phyloP scores from a whole-genome alignment of 1,284 basidiomycete species.

The Quambalaria eucalypti region DNA sequence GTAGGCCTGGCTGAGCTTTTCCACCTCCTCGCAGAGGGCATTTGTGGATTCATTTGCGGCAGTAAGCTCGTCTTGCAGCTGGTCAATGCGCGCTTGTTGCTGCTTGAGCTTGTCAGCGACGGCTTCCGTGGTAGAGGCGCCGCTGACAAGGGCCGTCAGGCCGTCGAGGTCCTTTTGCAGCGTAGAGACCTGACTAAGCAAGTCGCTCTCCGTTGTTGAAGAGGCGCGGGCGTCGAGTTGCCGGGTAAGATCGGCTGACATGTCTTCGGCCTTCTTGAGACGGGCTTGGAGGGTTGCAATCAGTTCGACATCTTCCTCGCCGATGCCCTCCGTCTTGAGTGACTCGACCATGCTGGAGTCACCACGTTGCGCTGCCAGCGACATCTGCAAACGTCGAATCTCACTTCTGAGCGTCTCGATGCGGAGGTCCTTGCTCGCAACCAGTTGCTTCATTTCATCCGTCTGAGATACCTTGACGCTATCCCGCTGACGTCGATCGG shows the following conservation, averaged over 20 bases:
- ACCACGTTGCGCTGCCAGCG: slow-evolving; percentile 65
- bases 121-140: background rate
- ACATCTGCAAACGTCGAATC: slow-evolving; percentile 64
- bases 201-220: slow-evolving; percentile 7
- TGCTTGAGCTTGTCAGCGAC: background rate
- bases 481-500: slow-evolving; percentile 36
- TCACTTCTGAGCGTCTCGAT: slow-evolving; percentile 67
- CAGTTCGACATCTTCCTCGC: slow-evolving; percentile 6
- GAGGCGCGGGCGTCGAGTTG: slow-evolving; percentile 12
- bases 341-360: slow-evolving; percentile 66
- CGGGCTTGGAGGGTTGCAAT: slow-evolving; percentile 5
- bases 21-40: slow-evolving; percentile 66
- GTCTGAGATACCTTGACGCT: slow-evolving; percentile 35
- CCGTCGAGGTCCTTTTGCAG: slow-evolving; percentile 8
- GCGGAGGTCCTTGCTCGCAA: slow-evolving; percentile 57
- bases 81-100: slow-evolving; percentile 1
- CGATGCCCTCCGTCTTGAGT: slow-evolving; percentile 53
- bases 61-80: slow-evolving; percentile 53
- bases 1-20: slow-evolving; percentile 77
- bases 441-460: slow-evolving; percentile 40
- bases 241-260: slow-evolving; percentile 7
- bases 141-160: background rate
- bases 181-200: slow-evolving; percentile 2
- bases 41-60: slow-evolving; percentile 35
- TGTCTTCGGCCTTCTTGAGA: slow-evolving; percentile 8